Conservation (phyloP, 768 basidiomycete species). For the Phylloporus rhodoxanthus region DNA sequence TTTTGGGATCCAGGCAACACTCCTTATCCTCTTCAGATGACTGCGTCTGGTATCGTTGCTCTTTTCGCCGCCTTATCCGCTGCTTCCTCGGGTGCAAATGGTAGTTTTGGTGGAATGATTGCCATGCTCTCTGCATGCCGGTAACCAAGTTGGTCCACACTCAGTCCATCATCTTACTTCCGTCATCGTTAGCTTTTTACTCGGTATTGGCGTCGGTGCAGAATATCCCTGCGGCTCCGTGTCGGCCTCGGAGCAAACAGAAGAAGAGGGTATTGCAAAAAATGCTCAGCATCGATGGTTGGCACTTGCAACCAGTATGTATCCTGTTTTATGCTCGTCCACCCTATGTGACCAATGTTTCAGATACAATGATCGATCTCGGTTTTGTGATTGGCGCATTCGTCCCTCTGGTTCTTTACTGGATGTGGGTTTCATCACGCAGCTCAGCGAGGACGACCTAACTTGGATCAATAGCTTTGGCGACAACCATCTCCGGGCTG, state of each 20-base stretch:
- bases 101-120: constrained; percentile 63
- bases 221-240: constrained; percentile 91
- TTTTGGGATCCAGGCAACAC: background rate
- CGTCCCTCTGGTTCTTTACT: constrained; percentile 78
- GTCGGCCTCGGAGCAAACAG: constrained; percentile 84
- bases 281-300: constrained; percentile 84
- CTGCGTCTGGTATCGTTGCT: constrained; percentile 76
- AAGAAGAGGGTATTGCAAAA: constrained; percentile 72
- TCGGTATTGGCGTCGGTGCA: constrained; percentile 85
- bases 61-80: constrained; percentile 81
- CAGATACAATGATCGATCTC: constrained; percentile 81
- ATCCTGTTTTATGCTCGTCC: background rate
- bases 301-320: constrained; percentile 80
- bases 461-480: constrained; percentile 50
- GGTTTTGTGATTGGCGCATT: constrained; percentile 78
- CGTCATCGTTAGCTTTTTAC: constrained; percentile 54
- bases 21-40: constrained; percentile 46
- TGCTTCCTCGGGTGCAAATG: constrained; percentile 73
- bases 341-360: background rate
- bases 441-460: background rate
- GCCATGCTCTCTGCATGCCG: constrained; percentile 77
- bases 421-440: constrained; percentile 57
- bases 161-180: background rate
- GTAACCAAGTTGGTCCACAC: constrained; percentile 31
- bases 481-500: constrained; percentile 69